A percentile compares a stretch with the other conserved stretches of the same genome.
Evolutionary conservation across 176 grass and related monocot genomes (phyloP).

Genomic region (Paspalum vaginatum): DNA sequence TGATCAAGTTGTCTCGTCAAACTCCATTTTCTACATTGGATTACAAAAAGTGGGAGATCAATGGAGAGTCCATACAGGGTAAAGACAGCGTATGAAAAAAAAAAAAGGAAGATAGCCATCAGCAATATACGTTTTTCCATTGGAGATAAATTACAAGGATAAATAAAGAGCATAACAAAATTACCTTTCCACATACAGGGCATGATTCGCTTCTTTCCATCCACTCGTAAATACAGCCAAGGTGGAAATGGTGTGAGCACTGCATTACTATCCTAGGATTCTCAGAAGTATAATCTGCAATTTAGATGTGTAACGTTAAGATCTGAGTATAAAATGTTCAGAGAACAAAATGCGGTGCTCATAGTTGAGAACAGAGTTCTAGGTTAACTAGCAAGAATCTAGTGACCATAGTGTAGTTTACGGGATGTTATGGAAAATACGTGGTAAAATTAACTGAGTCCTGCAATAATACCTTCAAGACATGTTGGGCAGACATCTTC

Average conservation of each 20-base stretch:
- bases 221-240: conserved; percentile 98
- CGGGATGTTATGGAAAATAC: neutral
- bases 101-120: neutral
- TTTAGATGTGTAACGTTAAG: conserved; percentile 27
- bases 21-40: conserved; percentile 54
- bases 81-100: neutral
- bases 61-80: neutral
- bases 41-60: neutral
- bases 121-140: neutral
- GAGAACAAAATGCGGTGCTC: neutral
- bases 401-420: neutral
- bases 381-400: neutral
- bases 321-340: neutral
- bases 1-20: conserved; percentile 44
- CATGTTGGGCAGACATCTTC: conserved; percentile 98
- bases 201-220: conserved; percentile 98
- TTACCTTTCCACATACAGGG: conserved; percentile 97
- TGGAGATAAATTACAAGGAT: neutral
- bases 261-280: conserved; percentile 89
- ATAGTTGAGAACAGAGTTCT: no score
- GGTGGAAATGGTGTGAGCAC: conserved; percentile 97
- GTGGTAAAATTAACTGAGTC: neutral
- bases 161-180: neutral
- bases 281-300: conserved; percentile 87
- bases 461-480: conserved; percentile 75